Evolutionary conservation across 352 stramenopile species (phyloP), one percentile per base, ranked within the genome.

Genomic region (Globisporangium canariense): DNA sequence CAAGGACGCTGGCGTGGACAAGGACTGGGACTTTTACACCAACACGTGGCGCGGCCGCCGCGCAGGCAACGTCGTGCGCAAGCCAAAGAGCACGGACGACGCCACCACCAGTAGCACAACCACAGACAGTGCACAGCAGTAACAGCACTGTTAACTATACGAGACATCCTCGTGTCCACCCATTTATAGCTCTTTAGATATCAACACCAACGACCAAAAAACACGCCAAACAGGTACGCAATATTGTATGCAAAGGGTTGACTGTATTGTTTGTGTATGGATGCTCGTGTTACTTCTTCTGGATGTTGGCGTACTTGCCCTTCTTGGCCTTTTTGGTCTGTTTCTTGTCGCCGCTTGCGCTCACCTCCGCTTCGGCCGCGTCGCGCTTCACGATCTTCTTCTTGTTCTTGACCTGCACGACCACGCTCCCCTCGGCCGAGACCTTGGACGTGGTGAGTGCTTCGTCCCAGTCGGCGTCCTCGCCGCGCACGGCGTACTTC

Each of bases 401-500:
- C 74, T 95, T 96, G 67, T 79, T 94, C 72, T 92, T 91, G 50
- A 96, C 80, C 65, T 97, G 88, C 70, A 93, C 80, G 70, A 85
- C 73, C 68, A 92, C 80, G 73, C 78, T 71, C 62, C 73, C 79
- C 25, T 81, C 62, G 14, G 70, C 74, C 2, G 64, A 67, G 43
- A 60, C 71, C 45, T 78, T 71, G 38, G 77, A 62, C 28, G 80
- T 63, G 28, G 78, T 69, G n/a, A 90, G 73, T 22, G 83, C 83
- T 14, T 70, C 66, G 53, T 88, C 86, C 94, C 96, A 98, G 63
- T 98, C 93, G 13, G 95, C 83, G 38, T 98, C 94, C 32, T 92
- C 93, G 49, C 96, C 96, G 60, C 93, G 93, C 34, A 99, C 83
- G 11, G 90, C 89, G 71, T 98, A 98, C 74, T 98, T 96, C 78